Conservation (phyloP, 768 basidiomycete species). For the Pulveroboletus sp. region DNA sequence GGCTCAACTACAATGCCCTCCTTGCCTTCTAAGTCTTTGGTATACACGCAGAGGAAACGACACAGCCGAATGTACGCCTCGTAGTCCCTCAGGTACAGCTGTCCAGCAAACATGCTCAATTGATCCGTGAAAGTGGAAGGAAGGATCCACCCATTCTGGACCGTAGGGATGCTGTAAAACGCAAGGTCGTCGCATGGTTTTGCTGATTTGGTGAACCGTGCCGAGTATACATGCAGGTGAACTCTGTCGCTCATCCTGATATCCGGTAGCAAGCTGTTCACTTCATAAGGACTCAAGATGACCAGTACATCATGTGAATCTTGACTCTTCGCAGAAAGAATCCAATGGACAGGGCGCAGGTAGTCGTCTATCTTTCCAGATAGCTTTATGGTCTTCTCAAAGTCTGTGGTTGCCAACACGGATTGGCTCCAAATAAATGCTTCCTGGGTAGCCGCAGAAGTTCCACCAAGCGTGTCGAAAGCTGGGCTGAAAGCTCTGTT, state of each 20-base stretch:
- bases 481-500: constrained; percentile 22
- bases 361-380: constrained; percentile 8
- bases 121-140: constrained; percentile 4
- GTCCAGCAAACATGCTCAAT: constrained; percentile 31
- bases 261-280: constrained; percentile 33
- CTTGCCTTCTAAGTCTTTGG: constrained; percentile 3
- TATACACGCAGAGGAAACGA: constrained; percentile 21
- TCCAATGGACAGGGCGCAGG: constrained; percentile 23
- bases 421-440: constrained; percentile 10
- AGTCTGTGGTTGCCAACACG: constrained; percentile 11
- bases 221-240: constrained; percentile 39
- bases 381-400: not conserved
- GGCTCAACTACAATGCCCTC: constrained; percentile 1
- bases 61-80: constrained; percentile 22
- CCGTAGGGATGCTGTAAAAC: constrained; percentile 7
- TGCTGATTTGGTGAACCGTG: constrained; percentile 33
- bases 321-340: constrained; percentile 10
- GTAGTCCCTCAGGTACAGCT: constrained; percentile 26
- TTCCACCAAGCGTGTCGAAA: constrained; percentile 3
- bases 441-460: constrained; percentile 12
- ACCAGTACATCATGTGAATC: constrained; percentile 21
- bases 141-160: not conserved
- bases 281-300: constrained; percentile 40
- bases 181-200: constrained; percentile 32
- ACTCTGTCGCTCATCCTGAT: constrained; percentile 33